phyloP scores from a whole-genome alignment of 345 rosid species.

The Brassica carinata region DNA sequence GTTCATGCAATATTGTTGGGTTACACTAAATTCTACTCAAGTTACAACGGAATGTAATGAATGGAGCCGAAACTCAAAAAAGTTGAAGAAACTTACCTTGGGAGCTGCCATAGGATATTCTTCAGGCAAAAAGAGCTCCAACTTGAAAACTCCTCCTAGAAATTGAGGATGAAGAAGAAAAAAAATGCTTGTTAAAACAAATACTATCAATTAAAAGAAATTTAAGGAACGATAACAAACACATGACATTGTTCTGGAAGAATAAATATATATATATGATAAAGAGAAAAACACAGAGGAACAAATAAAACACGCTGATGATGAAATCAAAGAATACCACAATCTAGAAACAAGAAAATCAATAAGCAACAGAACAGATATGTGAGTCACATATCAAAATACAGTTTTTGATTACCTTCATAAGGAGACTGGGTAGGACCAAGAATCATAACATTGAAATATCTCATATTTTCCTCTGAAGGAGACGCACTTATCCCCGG shows the following conservation, averaged over 20 bases:
- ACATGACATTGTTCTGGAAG: no score
- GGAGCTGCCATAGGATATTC: slow-evolving; percentile 99
- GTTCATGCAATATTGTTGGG: background rate
- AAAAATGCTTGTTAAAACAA: no score
- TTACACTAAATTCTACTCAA: background rate
- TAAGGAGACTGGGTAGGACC: slow-evolving; percentile 97
- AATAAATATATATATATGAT: no score
- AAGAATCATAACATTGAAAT: slow-evolving; percentile 97
- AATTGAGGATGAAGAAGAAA: slow-evolving; percentile 6
- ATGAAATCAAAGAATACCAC: no score
- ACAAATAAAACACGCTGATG: no score
- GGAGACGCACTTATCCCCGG: slow-evolving; percentile 99
- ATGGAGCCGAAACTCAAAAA: background rate
- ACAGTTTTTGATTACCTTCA: slow-evolving; percentile 59
- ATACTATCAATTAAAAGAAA: no score
- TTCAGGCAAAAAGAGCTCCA: slow-evolving; percentile 98
- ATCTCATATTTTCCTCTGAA: slow-evolving; percentile 94
- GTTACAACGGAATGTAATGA: background rate
- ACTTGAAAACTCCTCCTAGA: slow-evolving; percentile 93
- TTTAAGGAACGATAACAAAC: no score
- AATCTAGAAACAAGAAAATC: no score
- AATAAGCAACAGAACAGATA: no score
- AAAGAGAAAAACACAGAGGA: no score
- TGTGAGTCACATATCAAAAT: no score
- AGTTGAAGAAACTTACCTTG: slow-evolving; percentile 52